Base-by-base conservation (phyloP, 805 yeast genomes). In the Metschnikowia reukaufii region DNA sequence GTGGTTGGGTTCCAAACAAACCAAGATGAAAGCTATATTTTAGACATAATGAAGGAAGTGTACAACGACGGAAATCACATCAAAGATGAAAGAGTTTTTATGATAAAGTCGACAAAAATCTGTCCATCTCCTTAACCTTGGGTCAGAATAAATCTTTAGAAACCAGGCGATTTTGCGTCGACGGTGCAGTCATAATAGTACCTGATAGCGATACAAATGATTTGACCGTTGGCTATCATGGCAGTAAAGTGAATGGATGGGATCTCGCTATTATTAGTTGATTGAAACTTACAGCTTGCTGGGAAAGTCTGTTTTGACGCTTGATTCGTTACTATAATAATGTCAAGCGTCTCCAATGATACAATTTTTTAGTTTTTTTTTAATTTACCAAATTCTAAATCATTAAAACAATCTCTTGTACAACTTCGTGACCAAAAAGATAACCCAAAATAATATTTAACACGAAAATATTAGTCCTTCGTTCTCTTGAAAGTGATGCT, bases 141-240 rank as follows among this genome's bases (percentile, higher is more conserved):
- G 40, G 32, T 4, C 42, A 55, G 25, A 45, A 58, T 4, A 38
- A 42, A 16, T 42, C 48, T 7, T 36, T 44, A 4, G 58, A 56
- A 10, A 57, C 67, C n/a, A 65, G 77, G 50, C 66, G 89, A 29
- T 74, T 84, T 61, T 86, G 92, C 57, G 58, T 86, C 10, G 94
- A 86, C 62, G 94, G 94, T 0, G 65, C 76, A 16, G 82, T 80
- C 18, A 52, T 69, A 13, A 56, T 46, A 12, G 41, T 66, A 12
- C 74, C 75, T 1, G 62, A 48, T 5, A 20, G 7, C 1, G 37
- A 13, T 5, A 38, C 36, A 17, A 25, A 18, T 2, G 20, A 16
- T 3, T 18, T 52, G 19, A 31, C n/a, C 4, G 36, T 55, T 19
- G 12, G 43, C 7, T 42, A 50, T 13, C 33, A 27, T 23, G 58